A percentile compares a stretch with the other conserved stretches of the same genome.
Evolutionary conservation across 192 early-diverging fungal species (phyloP).

Genomic region (Cladochytrium replicatum): DNA sequence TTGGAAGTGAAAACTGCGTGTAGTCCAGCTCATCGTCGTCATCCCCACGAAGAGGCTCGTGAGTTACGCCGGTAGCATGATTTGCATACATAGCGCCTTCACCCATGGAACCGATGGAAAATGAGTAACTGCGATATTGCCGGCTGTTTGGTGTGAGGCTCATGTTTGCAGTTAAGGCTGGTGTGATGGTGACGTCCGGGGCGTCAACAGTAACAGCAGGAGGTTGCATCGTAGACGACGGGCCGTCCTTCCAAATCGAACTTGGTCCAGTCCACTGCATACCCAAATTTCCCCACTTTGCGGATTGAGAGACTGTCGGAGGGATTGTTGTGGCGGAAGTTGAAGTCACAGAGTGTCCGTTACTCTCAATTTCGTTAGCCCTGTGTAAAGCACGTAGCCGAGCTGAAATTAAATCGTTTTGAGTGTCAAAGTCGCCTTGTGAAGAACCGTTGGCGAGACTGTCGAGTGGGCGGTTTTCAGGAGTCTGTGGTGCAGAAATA

Average conservation of each 20-base stretch:
- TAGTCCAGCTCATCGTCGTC: constrained; percentile 44
- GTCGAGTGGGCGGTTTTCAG: constrained; percentile 42
- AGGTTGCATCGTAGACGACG: constrained; percentile 4
- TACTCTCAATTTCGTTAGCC: constrained; percentile 3
- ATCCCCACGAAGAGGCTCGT: constrained; percentile 32
- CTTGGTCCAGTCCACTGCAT: constrained; percentile 4
- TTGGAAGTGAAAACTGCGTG: constrained; percentile 21
- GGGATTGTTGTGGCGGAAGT: constrained; percentile 4
- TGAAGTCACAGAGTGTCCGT: constrained; percentile 4
- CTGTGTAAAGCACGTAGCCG: neutral
- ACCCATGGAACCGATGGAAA: constrained; percentile 43
- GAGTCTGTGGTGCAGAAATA: constrained; percentile 42
- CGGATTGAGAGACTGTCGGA: constrained; percentile 4
- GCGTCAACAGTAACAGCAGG: constrained; percentile 13
- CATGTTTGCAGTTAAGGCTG: constrained; percentile 6
- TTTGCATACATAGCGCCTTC: constrained; percentile 7
- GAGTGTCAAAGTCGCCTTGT: constrained; percentile 1
- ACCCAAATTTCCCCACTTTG: constrained; percentile 5
- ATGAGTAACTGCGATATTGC: constrained; percentile 52
- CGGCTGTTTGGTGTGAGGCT: constrained; percentile 27
- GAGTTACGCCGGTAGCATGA: constrained; percentile 8
- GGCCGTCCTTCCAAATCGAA: constrained; percentile 18
- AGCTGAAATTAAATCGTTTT: neutral
- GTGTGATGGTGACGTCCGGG: constrained; percentile 7
- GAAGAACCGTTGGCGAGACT: constrained; percentile 5